Percentiles rank a stretch among this genome's conserved stretches.
Evolutionary conservation across 1,284 basidiomycete genomes (phyloP).

Genomic region (Stygiomarasmius scandens): DNA sequence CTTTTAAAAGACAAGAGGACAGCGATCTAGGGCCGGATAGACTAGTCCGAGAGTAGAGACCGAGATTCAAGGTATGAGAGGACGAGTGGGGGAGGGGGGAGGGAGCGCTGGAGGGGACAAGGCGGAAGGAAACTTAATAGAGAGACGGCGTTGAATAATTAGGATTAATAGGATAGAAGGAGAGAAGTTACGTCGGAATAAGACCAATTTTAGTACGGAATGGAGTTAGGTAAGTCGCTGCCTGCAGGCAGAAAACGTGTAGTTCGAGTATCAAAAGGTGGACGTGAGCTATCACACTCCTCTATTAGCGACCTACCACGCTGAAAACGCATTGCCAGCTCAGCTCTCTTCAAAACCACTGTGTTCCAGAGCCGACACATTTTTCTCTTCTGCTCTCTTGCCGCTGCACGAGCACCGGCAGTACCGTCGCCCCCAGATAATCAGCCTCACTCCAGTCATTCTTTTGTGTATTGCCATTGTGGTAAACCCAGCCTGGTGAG

Average conservation of each 20-base stretch:
- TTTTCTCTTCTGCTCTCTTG: constrained; percentile 28
- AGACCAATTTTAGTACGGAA: background rate
- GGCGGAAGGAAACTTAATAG: background rate
- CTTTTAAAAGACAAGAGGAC: constrained; percentile 11
- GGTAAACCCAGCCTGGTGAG: too few relatives aligned
- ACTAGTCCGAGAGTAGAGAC: background rate
- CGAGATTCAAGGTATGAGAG: background rate
- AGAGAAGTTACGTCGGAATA: constrained; percentile 10
- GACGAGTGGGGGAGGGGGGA: background rate
- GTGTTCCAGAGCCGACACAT: constrained; percentile 41
- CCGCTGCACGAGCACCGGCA: background rate
- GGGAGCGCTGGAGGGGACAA: background rate
- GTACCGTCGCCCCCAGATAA: constrained; percentile 10
- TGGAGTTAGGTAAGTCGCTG: constrained; percentile 32
- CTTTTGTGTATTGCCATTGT: constrained; percentile 9
- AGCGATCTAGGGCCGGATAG: constrained; percentile 1
- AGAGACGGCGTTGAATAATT: background rate
- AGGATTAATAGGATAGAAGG: constrained; percentile 4
- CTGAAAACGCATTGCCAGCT: constrained; percentile 47
- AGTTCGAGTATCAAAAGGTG: constrained; percentile 51
- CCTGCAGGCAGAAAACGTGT: constrained; percentile 77
- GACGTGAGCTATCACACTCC: constrained; percentile 37
- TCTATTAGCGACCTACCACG: constrained; percentile 43
- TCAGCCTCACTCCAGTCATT: constrained; percentile 13
- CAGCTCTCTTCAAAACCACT: constrained; percentile 51